Conservation (phyloP, 192 early-diverging fungal species). For the Entomortierella lignicola region DNA sequence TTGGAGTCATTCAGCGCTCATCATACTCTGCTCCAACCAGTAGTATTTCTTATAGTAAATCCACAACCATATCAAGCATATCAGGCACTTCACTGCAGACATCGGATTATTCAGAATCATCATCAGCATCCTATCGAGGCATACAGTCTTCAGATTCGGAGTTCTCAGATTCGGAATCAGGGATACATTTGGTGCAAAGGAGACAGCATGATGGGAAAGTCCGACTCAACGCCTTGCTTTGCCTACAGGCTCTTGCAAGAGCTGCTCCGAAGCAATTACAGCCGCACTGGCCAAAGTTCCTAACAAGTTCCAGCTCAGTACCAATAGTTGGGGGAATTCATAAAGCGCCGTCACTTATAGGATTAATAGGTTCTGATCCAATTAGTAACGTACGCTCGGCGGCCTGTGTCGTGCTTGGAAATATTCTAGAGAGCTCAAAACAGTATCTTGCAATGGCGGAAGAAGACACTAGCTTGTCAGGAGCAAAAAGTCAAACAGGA, state of each 20-base stretch:
- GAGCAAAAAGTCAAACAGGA: slow-evolving; percentile 26
- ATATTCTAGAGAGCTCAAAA: slow-evolving; percentile 63
- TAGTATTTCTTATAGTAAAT: slow-evolving; percentile 2
- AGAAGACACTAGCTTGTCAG: slow-evolving; percentile 48
- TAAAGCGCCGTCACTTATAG: slow-evolving; percentile 58
- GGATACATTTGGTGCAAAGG: slow-evolving; percentile 27
- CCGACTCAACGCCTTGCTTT: slow-evolving; percentile 64
- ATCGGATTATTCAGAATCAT: neutral
- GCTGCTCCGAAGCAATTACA: slow-evolving; percentile 60
- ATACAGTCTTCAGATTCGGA: slow-evolving; percentile 64
- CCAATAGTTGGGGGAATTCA: slow-evolving; percentile 10
- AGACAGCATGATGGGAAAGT: slow-evolving; percentile 61
- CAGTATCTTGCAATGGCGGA: slow-evolving; percentile 65
- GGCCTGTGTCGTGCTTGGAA: slow-evolving; percentile 56
- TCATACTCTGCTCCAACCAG: slow-evolving; percentile 14
- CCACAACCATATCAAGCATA: neutral
- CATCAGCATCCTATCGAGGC: neutral
- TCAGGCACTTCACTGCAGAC: neutral
- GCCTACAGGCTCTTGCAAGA: slow-evolving; percentile 60
- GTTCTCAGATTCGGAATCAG: slow-evolving; percentile 61
- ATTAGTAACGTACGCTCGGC: slow-evolving; percentile 56
- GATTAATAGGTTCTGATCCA: slow-evolving; percentile 61
- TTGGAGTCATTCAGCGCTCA: slow-evolving; percentile 29
- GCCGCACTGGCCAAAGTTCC: slow-evolving; percentile 65
- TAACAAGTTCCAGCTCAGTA: slow-evolving; percentile 53